phyloP scores from a whole-genome alignment of 768 basidiomycete genomes.

The Tephrocybe rancida region DNA sequence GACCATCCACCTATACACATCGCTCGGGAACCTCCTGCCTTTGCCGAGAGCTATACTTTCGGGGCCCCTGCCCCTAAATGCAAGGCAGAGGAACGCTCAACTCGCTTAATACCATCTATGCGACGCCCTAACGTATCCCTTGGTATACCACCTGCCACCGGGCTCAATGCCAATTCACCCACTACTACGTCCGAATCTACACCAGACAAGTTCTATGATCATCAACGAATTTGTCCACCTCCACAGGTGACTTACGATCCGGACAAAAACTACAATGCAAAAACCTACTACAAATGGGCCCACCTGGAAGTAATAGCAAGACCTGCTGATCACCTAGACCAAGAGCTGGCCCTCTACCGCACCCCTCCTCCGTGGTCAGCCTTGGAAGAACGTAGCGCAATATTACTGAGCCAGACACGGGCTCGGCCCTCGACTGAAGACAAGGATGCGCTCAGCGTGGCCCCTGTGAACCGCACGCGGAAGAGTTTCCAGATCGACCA shows the following conservation, averaged over 20 bases:
- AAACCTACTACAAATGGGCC: constrained; percentile 15
- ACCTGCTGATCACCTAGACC: constrained; percentile 17
- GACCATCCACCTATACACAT: constrained; percentile 10
- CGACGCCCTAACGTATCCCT: neutral
- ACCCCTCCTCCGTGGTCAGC: constrained; percentile 37
- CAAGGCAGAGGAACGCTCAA: too few relatives aligned
- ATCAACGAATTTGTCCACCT: neutral
- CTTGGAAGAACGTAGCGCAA: constrained; percentile 19
- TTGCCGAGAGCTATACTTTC: neutral
- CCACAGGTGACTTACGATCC: constrained; percentile 11
- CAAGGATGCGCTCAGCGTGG: neutral
- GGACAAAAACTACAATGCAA: constrained; percentile 11
- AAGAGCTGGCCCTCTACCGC: constrained; percentile 36
- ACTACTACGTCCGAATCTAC: constrained; percentile 5
- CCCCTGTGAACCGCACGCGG: constrained; percentile 12
- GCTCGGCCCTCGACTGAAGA: neutral
- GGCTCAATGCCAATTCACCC: neutral
- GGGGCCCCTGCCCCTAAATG: neutral
- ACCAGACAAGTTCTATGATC: constrained; percentile 17
- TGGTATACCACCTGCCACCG: neutral
- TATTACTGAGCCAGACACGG: neutral
- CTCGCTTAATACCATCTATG: too few relatives aligned
- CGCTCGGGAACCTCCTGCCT: neutral
- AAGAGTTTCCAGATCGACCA: constrained; percentile 13
- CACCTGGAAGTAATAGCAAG: constrained; percentile 1